Conservation (phyloP, 306 rosid genomes). For the Calophaca sinica region DNA sequence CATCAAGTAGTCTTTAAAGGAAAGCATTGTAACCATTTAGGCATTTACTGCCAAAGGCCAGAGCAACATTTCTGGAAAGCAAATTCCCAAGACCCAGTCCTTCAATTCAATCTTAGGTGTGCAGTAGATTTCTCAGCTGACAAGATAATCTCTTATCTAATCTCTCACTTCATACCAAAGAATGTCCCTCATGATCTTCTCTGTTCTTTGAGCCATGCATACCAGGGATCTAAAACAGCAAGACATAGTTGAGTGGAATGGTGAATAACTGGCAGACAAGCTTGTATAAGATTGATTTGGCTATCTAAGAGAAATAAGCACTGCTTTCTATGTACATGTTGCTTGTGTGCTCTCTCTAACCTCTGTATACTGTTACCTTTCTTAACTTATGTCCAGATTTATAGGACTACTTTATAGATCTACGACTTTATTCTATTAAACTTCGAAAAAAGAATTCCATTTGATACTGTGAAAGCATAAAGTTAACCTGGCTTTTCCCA, state of each 20-base stretch:
- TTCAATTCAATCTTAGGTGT: not conserved
- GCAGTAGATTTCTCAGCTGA: not conserved
- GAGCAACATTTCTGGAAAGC: not conserved
- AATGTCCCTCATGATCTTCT: not conserved
- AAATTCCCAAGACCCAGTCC: not conserved
- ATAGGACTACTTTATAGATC: not conserved
- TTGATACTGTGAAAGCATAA: not conserved
- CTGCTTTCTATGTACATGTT: not conserved
- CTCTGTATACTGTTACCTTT: not conserved
- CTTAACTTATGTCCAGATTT: not conserved
- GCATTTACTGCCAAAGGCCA: not conserved
- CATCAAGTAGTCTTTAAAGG: not conserved
- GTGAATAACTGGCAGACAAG: not conserved
- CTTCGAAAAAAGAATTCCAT: not conserved
- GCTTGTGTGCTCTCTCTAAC: not conserved
- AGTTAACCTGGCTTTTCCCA: slow-evolving; percentile 1
- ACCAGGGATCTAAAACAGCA: not conserved
- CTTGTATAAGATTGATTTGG: not conserved
- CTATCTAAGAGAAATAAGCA: not conserved
- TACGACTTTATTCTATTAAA: not conserved
- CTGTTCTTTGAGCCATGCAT: not conserved
- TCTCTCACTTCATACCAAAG: not conserved
- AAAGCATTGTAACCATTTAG: not conserved
- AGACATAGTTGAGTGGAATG: not conserved
- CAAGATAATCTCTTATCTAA: not conserved